Conservation (phyloP, 2,329 filamentous ascomycete genomes). For the Cucurbitaria berberidis region DNA sequence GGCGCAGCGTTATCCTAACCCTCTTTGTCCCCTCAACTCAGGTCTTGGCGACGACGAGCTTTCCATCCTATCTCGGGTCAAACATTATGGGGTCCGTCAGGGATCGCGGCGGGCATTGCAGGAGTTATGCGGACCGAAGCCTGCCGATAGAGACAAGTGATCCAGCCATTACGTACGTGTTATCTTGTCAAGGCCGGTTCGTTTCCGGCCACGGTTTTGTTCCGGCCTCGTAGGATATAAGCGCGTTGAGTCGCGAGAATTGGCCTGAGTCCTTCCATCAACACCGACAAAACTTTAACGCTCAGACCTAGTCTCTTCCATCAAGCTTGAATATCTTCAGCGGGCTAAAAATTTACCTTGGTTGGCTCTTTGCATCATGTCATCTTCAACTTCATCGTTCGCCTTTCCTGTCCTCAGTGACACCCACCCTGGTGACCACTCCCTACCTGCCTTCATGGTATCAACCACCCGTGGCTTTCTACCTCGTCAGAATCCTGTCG, state of each 20-base stretch:
- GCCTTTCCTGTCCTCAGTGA: slow-evolving; percentile 68
- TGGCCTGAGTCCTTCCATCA: slow-evolving; percentile 9
- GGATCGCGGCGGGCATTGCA: slow-evolving; percentile 10
- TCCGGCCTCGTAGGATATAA: slow-evolving; percentile 48
- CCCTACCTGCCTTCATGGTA: slow-evolving; percentile 78
- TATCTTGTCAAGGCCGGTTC: slow-evolving; percentile 46
- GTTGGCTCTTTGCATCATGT: slow-evolving; percentile 49
- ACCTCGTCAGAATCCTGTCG: slow-evolving; percentile 61
- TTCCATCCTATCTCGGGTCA: neutral
- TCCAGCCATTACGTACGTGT: slow-evolving; percentile 47
- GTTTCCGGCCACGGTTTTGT: slow-evolving; percentile 37
- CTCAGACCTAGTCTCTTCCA: slow-evolving; percentile 2
- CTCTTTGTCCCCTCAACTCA: slow-evolving; percentile 1
- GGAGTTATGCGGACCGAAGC: slow-evolving; percentile 15
- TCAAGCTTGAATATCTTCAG: neutral
- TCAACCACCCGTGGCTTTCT: slow-evolving; percentile 77
- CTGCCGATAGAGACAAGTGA: slow-evolving; percentile 26
- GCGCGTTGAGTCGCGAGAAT: slow-evolving; percentile 23
- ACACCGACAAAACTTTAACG: slow-evolving; percentile 6
- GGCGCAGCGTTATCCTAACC: neutral
- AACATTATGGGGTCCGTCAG: neutral
- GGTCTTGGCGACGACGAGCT: slow-evolving; percentile 25
- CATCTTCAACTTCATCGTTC: slow-evolving; percentile 30
- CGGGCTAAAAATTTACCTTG: slow-evolving; percentile 2
- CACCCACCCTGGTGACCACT: slow-evolving; percentile 65